Evolutionary conservation across 2,329 filamentous ascomycete species (phyloP), one percentile per base, ranked within the genome.

Genomic region (Cordyceps tenuipes): DNA sequence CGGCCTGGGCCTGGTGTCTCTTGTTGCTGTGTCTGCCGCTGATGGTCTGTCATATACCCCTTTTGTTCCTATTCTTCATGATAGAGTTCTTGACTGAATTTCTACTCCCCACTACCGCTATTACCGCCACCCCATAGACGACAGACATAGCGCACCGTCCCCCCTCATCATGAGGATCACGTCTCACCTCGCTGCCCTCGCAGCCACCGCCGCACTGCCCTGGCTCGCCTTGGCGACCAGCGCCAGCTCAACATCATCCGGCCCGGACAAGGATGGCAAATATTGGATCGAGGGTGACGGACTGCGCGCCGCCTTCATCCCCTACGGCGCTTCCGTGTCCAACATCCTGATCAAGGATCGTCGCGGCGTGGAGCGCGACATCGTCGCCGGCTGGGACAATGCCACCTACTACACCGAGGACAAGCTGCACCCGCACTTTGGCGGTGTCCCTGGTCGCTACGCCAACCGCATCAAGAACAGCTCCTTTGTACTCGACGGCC

Each of bases 381-480:
- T 92, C 54, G 84, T 92, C 1, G 80, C 82, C 51, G 89, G 89
- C 52, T 91, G 85, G 67, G 89, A 92, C 75, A 91, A 91, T 68
- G 88, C 88, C 50, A 83, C 76, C 57, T 84, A 88, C 73, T 92
- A 91, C 73, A 73, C 72, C 62, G 70, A 83, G 53, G 86, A 90
- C 71, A 73, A 73, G 62, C 76, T 81, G 62, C 88, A 91, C 71
- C 84, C 82, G 55, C 87, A 91, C 76, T 85, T 88, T 64, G 89
- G 87, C 61, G 77, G 84, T 66, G 84, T 92, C 0, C 87, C 87
- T 0, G 88, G 88, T 51, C 85, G 89, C 59, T 92, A 92, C 70
- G 89, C 89, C 61, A 92, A 92, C 72, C 85, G 89, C 64, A 91
- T 91, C 77, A 85, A 84, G 78, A 91, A 91, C 77, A 86, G 83